Base-by-base conservation (phyloP, 805 yeast species). In the Cyberlindnera euphorbiiphila region DNA sequence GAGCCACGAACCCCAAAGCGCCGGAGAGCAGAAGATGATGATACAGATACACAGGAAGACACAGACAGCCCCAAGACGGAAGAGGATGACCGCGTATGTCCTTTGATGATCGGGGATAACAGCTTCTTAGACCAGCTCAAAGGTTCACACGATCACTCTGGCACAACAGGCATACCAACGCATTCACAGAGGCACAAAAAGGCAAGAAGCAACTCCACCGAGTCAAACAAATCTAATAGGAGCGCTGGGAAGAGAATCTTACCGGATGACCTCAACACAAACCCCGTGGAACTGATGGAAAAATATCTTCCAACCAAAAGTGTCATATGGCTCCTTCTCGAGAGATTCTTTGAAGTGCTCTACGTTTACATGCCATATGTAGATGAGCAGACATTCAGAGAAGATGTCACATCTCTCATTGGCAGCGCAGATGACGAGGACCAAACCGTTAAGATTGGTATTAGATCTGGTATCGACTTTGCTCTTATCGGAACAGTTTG, bases 361-460 rank as follows among this genome's bases (percentile, higher is more conserved):
- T 83, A 83, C 53, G 72, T 84, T 11, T 78, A 72, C 39, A 65
- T 81, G 49, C 89, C 93, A 3, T 77, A 72, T 44, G 59, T 81
- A 23, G 87, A 81, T 56, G 86, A 81, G 53, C 61, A 49, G 36
- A 63, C 64, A 9, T 74, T 76, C 53, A 67, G 67, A 36, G 47
- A 47, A 14, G 69, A 70, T 33, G 55, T 77, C 13, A 46, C 60
- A 1, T 52, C 65, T 17, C 68, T 78, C 6, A 58, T 78, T 22
- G 82, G 78, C 11, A 36, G 56, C 1, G 45, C 50, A 14, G 61
- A 58, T 18, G 66, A 65, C 33, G 42, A 49, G 29, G 50, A 49
- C 6, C 51, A 59, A 31, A 18, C 37, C 14, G 45, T 68, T 9
- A 54, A 51, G 5, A 41, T 66, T 13, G 44, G 52, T 7, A 60